These are phyloP conservation scores for Leptodermis oblonga DNA, from an alignment of 257 asterid species.

Conservation along the genomic window DNA sequence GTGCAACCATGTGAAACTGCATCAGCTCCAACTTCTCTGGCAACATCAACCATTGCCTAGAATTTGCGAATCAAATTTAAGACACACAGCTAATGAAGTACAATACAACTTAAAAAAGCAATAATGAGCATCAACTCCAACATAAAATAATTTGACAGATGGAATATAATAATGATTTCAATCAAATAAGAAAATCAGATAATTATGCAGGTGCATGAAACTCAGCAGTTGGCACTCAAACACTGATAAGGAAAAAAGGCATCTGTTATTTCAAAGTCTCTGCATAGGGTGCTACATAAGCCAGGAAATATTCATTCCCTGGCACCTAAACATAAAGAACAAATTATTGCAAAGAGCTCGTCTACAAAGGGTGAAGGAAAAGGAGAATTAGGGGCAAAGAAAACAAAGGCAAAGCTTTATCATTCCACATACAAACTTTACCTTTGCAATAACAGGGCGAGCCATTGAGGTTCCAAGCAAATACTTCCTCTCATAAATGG, in stretches of 20 bases:
- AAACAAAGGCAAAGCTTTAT: not conserved
- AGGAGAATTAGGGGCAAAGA: not conserved
- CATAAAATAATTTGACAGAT: not conserved
- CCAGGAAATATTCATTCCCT: not conserved
- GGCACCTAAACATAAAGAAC: not conserved
- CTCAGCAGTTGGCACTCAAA: not conserved
- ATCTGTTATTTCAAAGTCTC: too few species aligned
- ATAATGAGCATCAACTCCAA: not conserved
- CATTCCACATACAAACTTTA: conserved; percentile 21
- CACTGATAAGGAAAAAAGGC: not conserved
- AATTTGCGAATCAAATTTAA: conserved; percentile 17
- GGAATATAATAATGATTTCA: not conserved
- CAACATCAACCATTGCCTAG: conserved; percentile 99
- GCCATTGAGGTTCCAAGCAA: conserved; percentile 98
- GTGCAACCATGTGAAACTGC: conserved; percentile 99
- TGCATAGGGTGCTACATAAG: not conserved
- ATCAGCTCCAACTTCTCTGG: conserved; percentile 97
- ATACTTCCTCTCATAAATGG: conserved; percentile 89
- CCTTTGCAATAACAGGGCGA: conserved; percentile 98
- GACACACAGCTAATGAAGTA: not conserved
- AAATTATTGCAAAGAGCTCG: not conserved
- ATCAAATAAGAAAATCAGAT: not conserved
- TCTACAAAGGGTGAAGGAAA: not conserved
- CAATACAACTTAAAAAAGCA: not conserved
- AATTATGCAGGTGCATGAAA: not conserved